Conservation (phyloP, 2,329 filamentous ascomycete species). For the Emergomyces africanus region DNA sequence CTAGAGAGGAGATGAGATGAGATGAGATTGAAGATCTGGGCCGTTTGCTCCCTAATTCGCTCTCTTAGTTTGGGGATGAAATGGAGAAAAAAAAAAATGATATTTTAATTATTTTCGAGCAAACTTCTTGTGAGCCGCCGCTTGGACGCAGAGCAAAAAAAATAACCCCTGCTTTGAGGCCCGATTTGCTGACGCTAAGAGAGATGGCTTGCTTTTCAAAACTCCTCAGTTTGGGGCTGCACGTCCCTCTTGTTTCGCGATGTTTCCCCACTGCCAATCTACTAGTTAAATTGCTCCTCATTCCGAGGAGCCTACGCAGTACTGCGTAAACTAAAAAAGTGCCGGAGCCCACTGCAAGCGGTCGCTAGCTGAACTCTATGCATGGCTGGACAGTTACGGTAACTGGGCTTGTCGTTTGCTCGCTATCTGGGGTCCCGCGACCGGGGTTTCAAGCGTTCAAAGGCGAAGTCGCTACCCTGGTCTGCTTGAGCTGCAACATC, state of each 20-base stretch:
- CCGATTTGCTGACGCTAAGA: not conserved
- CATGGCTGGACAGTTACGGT: no score
- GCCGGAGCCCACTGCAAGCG: not conserved
- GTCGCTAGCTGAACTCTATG: slow-evolving; percentile 1
- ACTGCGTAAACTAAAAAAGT: no score
- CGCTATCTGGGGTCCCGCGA: not conserved
- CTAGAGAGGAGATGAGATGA: no score
- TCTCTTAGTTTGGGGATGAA: no score
- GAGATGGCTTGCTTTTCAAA: not conserved
- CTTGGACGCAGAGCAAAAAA: not conserved
- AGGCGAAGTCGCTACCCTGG: not conserved
- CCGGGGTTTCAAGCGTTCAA: no score
- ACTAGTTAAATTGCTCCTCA: not conserved
- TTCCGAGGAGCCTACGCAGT: not conserved
- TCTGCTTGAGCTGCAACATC: not conserved
- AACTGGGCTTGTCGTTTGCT: not conserved
- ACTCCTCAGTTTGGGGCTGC: not conserved
- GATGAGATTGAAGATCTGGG: no score
- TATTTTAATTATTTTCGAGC: not conserved
- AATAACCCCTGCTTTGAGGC: not conserved
- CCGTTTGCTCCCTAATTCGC: no score
- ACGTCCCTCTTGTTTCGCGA: not conserved
- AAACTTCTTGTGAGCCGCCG: not conserved
- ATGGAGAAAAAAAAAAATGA: no score
- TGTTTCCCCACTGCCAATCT: not conserved